Evolutionary conservation across 2,329 filamentous ascomycete genomes (phyloP), one percentile per base, ranked within the genome.

Genomic region (Lomentospora prolificans): DNA sequence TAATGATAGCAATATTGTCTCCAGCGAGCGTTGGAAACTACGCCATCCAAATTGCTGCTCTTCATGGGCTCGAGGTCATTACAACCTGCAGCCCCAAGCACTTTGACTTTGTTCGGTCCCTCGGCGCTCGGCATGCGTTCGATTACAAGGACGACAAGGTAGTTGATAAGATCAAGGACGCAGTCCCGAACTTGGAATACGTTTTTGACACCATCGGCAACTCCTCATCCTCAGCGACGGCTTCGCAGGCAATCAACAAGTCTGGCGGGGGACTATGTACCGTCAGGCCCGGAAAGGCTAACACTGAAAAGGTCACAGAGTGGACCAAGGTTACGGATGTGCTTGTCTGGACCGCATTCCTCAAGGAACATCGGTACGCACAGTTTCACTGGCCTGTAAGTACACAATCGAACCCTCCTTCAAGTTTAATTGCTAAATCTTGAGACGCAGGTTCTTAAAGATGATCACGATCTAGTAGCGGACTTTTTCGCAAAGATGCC

Each of bases 121-220:
- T 72, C 4, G 78, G 78, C 22, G 77, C 76, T 3, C 70, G 72
- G 17, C 62, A 64, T 3, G 69, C 67, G 24, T 74, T 79, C 57
- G 74, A 81, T 66, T 77, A 80, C 64, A 57, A 60, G 52, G 57
- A 58, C 44, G 65, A 68, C 0, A 66, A 68, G 1, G 69, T 73
- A 2, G 63, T 68, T 9, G 61, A 67, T 3, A 65, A 66, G 17
- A 71, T 75, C 59, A 62, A 60, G 12, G 56, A 62, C 0, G 62
- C 60, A 3, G 66, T 65, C 2, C 69, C 69, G 1, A 58, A 61
- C 1, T 61, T 75, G 3, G 56, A 61, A 8, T 68, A 72, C 51
- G 67, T 67, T 31, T 72, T 75, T 52, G 72, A 76, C 55, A 72
- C 69, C 0, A 72, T 76, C 51, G 74, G 74, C n/a, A 66, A 65